Evolutionary conservation across 176 grass and related monocot genomes (phyloP).

Genomic region (Oryza meyeriana): DNA sequence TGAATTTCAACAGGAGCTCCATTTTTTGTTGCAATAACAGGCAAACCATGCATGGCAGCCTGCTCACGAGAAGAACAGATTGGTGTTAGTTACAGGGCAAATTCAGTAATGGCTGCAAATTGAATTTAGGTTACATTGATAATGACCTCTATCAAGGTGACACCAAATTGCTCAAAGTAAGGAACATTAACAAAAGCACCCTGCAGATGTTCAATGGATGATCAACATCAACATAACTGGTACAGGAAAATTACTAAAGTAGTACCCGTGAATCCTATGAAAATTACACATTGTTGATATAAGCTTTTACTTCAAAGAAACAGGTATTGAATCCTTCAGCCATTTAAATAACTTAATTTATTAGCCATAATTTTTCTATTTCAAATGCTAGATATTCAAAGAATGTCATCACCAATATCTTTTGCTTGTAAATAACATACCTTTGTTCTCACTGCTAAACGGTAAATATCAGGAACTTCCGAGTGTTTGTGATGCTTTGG

Average conservation of each 20-base stretch:
- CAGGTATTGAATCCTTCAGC: neutral
- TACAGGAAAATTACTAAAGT: conserved; percentile 3
- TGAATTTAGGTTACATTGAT: conserved; percentile 14
- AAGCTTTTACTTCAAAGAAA: neutral
- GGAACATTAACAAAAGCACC: conserved; percentile 77
- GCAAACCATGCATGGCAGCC: conserved; percentile 73
- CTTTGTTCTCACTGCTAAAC: conserved; percentile 76
- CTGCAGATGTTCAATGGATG: conserved; percentile 35
- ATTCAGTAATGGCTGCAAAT: neutral
- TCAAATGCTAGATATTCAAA: conserved; percentile 1
- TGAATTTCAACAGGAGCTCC: conserved; percentile 81
- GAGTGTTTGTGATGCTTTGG: conserved; percentile 80
- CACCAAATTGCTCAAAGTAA: conserved; percentile 73
- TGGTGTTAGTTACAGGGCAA: conserved; percentile 9
- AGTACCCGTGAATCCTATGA: neutral
- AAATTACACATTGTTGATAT: neutral
- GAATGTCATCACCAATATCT: neutral
- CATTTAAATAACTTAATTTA: neutral
- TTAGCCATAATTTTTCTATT: neutral
- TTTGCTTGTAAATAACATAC: conserved; percentile 19
- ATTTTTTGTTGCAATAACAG: conserved; percentile 77
- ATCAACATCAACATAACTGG: conserved; percentile 6
- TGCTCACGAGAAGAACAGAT: conserved; percentile 16
- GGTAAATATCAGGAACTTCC: conserved; percentile 82
- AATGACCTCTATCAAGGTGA: conserved; percentile 75